phyloP scores from a whole-genome alignment of 441 rosid genomes.

The Aquilaria agallochum region DNA sequence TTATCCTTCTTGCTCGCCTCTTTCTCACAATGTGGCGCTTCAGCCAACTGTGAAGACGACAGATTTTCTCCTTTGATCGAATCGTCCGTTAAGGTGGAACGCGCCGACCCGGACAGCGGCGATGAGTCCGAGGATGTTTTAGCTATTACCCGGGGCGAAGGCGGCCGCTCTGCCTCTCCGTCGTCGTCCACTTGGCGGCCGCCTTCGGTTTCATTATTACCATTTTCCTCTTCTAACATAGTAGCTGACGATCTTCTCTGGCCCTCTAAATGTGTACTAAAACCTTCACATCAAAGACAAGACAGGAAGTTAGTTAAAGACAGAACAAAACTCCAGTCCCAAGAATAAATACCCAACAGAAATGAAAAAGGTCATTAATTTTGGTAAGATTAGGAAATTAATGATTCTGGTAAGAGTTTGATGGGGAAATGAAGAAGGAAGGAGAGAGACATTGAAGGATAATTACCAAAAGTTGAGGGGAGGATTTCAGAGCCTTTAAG shows the following conservation, averaged over 20 bases:
- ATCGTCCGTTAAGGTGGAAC: conserved; percentile 42
- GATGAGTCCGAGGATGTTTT: conserved; percentile 19
- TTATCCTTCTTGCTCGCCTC: conserved; percentile 15
- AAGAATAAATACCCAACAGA: no score
- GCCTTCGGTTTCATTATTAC: conserved; percentile 14
- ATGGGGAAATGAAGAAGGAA: neutral
- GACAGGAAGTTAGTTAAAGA: no score
- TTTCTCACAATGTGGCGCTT: conserved; percentile 3
- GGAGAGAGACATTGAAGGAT: neutral
- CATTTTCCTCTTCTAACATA: no score
- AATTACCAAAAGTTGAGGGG: conserved; percentile 26
- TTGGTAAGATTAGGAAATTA: no score
- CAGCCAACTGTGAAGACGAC: neutral
- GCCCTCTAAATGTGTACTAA: no score
- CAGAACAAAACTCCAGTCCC: no score
- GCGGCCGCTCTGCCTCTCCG: neutral
- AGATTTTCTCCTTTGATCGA: conserved; percentile 24
- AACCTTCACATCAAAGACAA: no score
- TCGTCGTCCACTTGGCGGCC: conserved; percentile 6
- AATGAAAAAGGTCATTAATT: no score
- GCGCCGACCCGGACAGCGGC: conserved; percentile 33
- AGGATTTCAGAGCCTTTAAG: conserved; percentile 64
- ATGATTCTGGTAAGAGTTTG: neutral
- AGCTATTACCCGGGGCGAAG: neutral
- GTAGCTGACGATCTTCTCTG: no score